Percentiles rank a stretch among this genome's conserved stretches.
phyloP scores from a whole-genome alignment of 306 rosid species.

The Cucumis sativus region DNA sequence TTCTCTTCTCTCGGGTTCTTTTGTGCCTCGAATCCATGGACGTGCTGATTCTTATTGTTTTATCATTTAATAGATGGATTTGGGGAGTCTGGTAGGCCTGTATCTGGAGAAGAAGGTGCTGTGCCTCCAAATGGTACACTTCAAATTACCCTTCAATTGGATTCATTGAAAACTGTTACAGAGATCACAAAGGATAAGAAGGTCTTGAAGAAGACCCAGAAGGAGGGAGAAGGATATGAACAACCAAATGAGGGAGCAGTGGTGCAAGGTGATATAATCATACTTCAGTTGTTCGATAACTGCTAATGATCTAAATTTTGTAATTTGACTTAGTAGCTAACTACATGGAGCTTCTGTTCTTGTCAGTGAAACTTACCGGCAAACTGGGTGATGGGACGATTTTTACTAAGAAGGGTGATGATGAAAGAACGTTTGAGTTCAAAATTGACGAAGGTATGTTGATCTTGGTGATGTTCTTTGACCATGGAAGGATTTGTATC shows the following conservation, averaged over 20 bases:
- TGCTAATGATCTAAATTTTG: not conserved
- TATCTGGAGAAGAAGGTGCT: slow-evolving; percentile 39
- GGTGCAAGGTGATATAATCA: slow-evolving; percentile 19
- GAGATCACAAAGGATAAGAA: slow-evolving; percentile 61
- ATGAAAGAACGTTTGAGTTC: slow-evolving; percentile 47
- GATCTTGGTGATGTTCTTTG: not conserved
- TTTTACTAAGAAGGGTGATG: slow-evolving; percentile 44
- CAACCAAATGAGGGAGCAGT: slow-evolving; percentile 81
- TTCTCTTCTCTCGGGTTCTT: not conserved
- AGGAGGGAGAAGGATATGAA: slow-evolving; percentile 79
- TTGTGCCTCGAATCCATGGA: not conserved
- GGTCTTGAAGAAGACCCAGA: slow-evolving; percentile 54
- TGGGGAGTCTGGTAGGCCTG: slow-evolving; percentile 66
- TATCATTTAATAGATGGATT: slow-evolving; percentile 42
- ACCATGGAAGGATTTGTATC: no score
- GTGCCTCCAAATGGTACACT: slow-evolving; percentile 73
- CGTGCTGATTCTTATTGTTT: not conserved
- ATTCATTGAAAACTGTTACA: slow-evolving; percentile 73
- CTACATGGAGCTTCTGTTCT: not conserved
- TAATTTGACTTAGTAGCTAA: not conserved
- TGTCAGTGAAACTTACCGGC: slow-evolving; percentile 60
- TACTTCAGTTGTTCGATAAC: not conserved
- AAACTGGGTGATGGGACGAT: slow-evolving; percentile 61
- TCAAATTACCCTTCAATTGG: slow-evolving; percentile 53
- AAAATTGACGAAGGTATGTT: slow-evolving; percentile 63